These are phyloP conservation scores for Thraustochytrium striatum DNA, from an alignment of 352 stramenopile species.

Conservation along the genomic window DNA sequence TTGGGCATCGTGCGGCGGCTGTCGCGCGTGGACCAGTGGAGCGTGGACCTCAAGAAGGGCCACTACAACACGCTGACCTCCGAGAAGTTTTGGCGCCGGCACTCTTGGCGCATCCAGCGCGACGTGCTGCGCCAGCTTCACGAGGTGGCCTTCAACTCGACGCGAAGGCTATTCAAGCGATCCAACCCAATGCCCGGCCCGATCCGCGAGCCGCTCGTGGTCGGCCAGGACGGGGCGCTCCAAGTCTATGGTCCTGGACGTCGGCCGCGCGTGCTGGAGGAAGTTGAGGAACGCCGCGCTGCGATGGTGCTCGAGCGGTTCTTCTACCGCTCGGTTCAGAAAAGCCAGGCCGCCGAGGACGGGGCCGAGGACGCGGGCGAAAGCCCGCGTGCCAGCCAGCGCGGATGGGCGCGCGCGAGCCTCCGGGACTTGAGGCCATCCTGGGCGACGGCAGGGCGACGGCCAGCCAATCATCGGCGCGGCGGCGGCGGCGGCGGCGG, in stretches of 20 bases:
- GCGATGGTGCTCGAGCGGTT: background rate
- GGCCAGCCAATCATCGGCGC: background rate
- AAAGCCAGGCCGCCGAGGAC: background rate
- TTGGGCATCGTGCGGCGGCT: slow-evolving; percentile 16
- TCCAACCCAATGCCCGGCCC: background rate
- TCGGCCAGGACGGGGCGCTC: background rate
- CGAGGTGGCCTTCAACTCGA: slow-evolving; percentile 20
- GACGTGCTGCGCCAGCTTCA: slow-evolving; percentile 29
- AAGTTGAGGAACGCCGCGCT: background rate
- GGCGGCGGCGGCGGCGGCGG: too few species aligned
- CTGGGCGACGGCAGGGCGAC: background rate
- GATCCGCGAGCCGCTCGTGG: slow-evolving; percentile 43
- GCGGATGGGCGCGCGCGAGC: too few species aligned
- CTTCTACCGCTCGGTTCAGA: background rate
- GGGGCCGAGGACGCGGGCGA: background rate
- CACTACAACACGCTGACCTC: slow-evolving; percentile 13
- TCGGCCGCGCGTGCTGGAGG: slow-evolving; percentile 6
- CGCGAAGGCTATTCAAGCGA: background rate
- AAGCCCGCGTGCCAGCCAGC: background rate
- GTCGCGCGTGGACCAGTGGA: slow-evolving; percentile 37
- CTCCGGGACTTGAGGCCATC: too few species aligned
- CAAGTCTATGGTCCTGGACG: slow-evolving; percentile 16
- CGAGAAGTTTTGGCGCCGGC: slow-evolving; percentile 16
- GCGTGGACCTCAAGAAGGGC: slow-evolving; percentile 8
- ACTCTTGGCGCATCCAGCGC: slow-evolving; percentile 1